Evolutionary conservation across 2,329 filamentous ascomycete genomes (phyloP).

Genomic region (Trichoderma endophyticum): DNA sequence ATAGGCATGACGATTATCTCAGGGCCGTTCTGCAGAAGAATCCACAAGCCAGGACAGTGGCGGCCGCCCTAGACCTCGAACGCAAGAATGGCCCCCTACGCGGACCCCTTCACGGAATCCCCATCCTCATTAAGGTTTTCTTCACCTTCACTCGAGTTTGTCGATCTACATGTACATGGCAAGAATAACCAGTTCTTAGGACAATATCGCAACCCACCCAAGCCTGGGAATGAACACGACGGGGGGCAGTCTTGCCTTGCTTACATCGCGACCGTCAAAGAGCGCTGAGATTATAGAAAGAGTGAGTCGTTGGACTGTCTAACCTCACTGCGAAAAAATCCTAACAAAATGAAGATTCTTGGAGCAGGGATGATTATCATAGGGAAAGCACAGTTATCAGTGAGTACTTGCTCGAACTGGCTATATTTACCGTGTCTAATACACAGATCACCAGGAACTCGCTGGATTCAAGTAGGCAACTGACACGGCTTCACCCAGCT

Average conservation of each 20-base stretch:
- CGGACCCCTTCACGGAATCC: not conserved
- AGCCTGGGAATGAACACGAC: not conserved
- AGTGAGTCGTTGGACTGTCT: not conserved
- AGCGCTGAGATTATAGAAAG: not conserved
- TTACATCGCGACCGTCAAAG: not conserved
- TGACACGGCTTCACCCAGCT: not conserved
- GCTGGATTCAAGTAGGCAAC: not conserved
- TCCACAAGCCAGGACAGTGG: not conserved
- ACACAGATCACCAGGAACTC: not conserved
- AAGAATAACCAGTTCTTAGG: not conserved
- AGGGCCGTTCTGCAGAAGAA: not conserved
- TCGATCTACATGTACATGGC: not conserved
- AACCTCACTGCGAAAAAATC: not conserved
- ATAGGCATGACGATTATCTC: not conserved
- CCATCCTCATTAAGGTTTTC: not conserved
- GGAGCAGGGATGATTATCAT: not conserved
- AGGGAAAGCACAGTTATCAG: not conserved
- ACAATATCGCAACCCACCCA: not conserved
- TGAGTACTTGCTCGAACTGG: not conserved
- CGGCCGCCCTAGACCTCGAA: not conserved
- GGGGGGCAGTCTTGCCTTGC: not conserved
- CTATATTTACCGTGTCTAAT: not conserved
- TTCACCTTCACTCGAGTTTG: not conserved
- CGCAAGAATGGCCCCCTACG: not conserved
- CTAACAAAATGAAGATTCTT: not conserved